These are phyloP conservation scores for Forsythia viridissima DNA, from an alignment of 257 asterid genomes.

Conservation along the genomic window DNA sequence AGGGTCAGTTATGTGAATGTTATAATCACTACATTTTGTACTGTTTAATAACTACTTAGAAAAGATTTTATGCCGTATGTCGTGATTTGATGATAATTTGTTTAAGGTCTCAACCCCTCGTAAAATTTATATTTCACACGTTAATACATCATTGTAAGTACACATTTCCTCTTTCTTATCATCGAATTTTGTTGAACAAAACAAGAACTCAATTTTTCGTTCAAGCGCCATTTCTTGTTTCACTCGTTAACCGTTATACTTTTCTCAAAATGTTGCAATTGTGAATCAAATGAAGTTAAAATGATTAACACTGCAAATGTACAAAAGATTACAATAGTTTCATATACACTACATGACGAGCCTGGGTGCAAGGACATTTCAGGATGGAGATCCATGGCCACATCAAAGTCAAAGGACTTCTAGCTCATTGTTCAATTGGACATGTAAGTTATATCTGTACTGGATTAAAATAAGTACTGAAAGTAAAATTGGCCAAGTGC, in stretches of 20 bases:
- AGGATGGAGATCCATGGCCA: not conserved
- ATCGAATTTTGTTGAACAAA: too few species aligned
- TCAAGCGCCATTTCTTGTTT: too few species aligned
- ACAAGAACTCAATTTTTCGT: too few species aligned
- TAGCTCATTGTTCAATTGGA: not conserved
- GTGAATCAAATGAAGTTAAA: not conserved
- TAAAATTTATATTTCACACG: not conserved
- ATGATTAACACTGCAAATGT: not conserved
- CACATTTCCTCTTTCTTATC: too few species aligned
- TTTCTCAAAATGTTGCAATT: too few species aligned
- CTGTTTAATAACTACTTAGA: too few species aligned
- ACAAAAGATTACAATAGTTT: not conserved
- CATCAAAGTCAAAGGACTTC: not conserved
- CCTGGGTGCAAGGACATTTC: not conserved
- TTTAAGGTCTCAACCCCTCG: not conserved
- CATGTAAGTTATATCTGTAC: not conserved
- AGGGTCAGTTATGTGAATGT: too few species aligned
- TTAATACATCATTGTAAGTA: too few species aligned
- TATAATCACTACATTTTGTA: too few species aligned
- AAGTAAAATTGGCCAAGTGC: not conserved
- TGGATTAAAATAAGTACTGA: not conserved
- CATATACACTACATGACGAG: not conserved
- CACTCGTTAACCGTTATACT: too few species aligned
- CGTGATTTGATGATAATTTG: not conserved
- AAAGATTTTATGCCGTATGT: too few species aligned